Evolutionary conservation across 306 rosid species (phyloP), one percentile per base, ranked within the genome.

Genomic region (Vigna radiata): DNA sequence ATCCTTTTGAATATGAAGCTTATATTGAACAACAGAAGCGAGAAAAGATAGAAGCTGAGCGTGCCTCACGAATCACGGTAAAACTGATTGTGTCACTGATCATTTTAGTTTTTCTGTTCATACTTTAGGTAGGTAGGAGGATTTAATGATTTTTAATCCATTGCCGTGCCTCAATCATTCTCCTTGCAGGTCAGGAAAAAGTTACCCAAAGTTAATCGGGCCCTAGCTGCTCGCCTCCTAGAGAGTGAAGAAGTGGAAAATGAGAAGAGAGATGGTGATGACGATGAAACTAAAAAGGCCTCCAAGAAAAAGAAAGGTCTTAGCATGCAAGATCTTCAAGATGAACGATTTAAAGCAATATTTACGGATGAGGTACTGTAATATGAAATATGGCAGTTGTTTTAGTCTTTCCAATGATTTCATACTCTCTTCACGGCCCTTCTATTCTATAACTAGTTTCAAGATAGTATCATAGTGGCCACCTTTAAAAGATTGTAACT

Each of bases 151-250:
- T 59, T 73, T 17, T 69, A 73, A 81, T 81, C 59, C 39, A 49
- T 68, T 76, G 37, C 29, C 19, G 39, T 68, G 73, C 84, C 75
- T 75, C 61, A 74, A 78, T 74, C 60, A 21, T 79, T 49, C 64
- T 71, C 80, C 67, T 56, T 88, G 82, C 88, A 95, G 98, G 82
- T 88, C 36, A 89, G 80, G 86, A 90, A 77, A 83, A 92, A 88
- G 83, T 67, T 95, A 68, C 98, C 98, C 77, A 90, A 89, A 77
- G 90, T 92, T 63, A 95, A 95, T 73, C 86, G 90, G 76, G 61
- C 44, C 29, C 88, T 90, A 44, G 98, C 96, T 53, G 83, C 84
- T 70, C 91, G 86, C 68, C 88, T 94, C 61, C 81, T 88, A 21
- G 89, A 86, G 70, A 66, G 55, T 50, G 98, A 89, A 82, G 95